phyloP scores from a whole-genome alignment of 768 basidiomycete species.

The Mrakia blollopis region DNA sequence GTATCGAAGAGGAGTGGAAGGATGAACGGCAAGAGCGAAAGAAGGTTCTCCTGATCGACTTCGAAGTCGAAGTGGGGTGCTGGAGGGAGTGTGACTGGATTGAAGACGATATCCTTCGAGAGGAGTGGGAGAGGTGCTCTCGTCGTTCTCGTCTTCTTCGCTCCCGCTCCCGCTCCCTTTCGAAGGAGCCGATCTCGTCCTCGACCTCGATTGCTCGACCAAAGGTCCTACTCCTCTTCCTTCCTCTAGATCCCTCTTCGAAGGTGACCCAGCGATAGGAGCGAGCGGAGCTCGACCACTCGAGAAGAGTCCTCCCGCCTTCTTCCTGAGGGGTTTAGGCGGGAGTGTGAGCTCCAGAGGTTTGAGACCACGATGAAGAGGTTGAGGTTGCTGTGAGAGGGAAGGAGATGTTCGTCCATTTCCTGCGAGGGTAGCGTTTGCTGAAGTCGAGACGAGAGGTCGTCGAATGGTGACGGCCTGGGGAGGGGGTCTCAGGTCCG shows the following conservation, averaged over 20 bases:
- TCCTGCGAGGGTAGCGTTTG: neutral
- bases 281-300: neutral
- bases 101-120: constrained; percentile 3
- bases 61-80: neutral
- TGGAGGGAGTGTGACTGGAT: neutral
- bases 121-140: neutral
- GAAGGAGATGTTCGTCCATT: neutral
- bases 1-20: constrained; percentile 4
- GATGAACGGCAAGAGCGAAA: constrained; percentile 22
- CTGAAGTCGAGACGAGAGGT: neutral
- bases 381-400: neutral
- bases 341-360: constrained; percentile 10
- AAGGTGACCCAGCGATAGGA: constrained; percentile 22
- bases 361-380: constrained; percentile 12
- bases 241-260: constrained; percentile 6
- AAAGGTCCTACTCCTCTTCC: neutral
- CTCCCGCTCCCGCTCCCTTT: neutral
- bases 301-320: neutral
- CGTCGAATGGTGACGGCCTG: constrained; percentile 16
- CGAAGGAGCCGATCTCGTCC: neutral
- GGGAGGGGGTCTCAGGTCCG: constrained; percentile 8
- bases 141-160: neutral
- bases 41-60: neutral
- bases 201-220: neutral
- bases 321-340: constrained; percentile 11